Conservation (phyloP, 2,329 filamentous ascomycete species). For the Apiospora koreana region DNA sequence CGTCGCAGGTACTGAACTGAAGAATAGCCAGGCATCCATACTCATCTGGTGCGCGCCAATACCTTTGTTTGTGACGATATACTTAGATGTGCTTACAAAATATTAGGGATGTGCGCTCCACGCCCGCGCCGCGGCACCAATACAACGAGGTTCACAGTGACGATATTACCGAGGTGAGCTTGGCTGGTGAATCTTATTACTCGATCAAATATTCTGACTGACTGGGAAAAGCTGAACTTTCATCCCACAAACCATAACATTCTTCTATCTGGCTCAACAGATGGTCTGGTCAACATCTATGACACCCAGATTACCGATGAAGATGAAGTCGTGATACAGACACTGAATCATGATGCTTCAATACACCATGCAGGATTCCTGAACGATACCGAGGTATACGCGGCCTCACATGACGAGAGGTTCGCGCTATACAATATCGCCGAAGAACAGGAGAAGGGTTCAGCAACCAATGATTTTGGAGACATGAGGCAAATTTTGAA, state of each 20-base stretch:
- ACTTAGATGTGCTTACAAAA: constrained; percentile 18
- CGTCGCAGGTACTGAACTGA: constrained; percentile 73
- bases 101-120: constrained; percentile 58
- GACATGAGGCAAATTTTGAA: constrained; percentile 66
- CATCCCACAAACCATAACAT: constrained; percentile 61
- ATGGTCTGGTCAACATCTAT: constrained; percentile 77
- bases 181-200: background rate
- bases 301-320: constrained; percentile 71
- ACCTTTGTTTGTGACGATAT: too few species aligned
- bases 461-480: constrained; percentile 60
- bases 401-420: constrained; percentile 76
- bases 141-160: constrained; percentile 69
- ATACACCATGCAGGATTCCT: constrained; percentile 77
- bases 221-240: constrained; percentile 53
- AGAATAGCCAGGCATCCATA: constrained; percentile 62
- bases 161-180: constrained; percentile 60
- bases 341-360: constrained; percentile 75
- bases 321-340: constrained; percentile 76
- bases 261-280: constrained; percentile 76
- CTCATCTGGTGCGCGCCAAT: constrained; percentile 55
- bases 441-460: constrained; percentile 61
- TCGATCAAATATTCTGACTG: constrained; percentile 16
- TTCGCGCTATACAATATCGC: constrained; percentile 72
- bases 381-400: constrained; percentile 64
- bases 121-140: constrained; percentile 47